Percentiles rank a stretch among this genome's conserved stretches.
These are phyloP conservation scores for Calonectria hongkongensis DNA, from an alignment of 2,329 filamentous ascomycete species.

Conservation along the genomic window DNA sequence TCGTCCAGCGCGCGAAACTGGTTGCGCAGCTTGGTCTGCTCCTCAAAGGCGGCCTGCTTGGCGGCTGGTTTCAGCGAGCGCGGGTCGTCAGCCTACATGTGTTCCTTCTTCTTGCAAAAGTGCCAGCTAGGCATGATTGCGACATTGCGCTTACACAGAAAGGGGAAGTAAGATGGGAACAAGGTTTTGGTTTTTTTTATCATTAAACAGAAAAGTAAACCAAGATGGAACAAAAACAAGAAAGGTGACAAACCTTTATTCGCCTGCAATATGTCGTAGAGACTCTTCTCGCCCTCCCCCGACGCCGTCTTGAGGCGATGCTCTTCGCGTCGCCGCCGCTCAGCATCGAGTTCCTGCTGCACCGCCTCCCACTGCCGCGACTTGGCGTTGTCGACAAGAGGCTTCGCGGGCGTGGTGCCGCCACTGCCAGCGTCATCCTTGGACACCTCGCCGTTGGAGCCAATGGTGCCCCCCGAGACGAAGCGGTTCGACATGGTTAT, in stretches of 20 bases:
- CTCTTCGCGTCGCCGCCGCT: conserved; percentile 73
- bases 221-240: not conserved
- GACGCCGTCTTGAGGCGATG: conserved; percentile 65
- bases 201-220: not conserved
- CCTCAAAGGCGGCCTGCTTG: conserved; percentile 89
- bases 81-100: conserved; percentile 28
- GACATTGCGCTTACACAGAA: not conserved
- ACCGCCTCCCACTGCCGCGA: conserved; percentile 77
- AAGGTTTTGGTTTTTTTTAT: not conserved
- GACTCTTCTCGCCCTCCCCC: conserved; percentile 71
- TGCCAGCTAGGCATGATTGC: not conserved
- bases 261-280: conserved; percentile 86
- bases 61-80: conserved; percentile 71
- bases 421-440: conserved; percentile 45
- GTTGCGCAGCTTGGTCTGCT: conserved; percentile 81
- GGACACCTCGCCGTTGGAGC: conserved; percentile 49
- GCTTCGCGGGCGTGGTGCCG: conserved; percentile 33
- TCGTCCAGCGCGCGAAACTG: conserved; percentile 87
- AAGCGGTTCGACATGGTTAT: conserved; percentile 72
- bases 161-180: not conserved
- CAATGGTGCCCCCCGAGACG: conserved; percentile 72
- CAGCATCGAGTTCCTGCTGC: conserved; percentile 78
- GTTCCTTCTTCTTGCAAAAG: not conserved
- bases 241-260: conserved; percentile 81
- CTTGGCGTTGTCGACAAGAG: conserved; percentile 49